Evolutionary conservation across 768 basidiomycete species (phyloP), one percentile per base, ranked within the genome.

Genomic region (Panaeolus papilionaceus): DNA sequence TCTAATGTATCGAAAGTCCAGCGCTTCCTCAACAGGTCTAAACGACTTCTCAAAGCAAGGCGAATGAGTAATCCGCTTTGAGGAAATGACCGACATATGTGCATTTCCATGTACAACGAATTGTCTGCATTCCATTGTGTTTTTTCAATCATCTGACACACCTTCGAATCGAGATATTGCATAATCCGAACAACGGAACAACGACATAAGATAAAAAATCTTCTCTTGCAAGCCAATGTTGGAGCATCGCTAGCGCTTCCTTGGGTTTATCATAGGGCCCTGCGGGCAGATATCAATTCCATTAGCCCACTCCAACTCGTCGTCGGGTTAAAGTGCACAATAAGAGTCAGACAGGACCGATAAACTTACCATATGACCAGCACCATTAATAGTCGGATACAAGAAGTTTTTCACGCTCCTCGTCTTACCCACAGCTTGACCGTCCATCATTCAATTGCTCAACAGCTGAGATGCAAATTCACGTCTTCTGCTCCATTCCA

Each of bases 401-500:
- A 77, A 80, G 65, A 91, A 74, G n/a, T 81, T 80, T 3, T 84
- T 84, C 40, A 81, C 82, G 38, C 78, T 81, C 76, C 88, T 87
- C 51, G 84, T 87, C 73, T 81, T 80, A 4, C 91, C 91, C 0
- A 84, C 91, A 49, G 76, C 76, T 64, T 81, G 71, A 11, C 86
- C 87, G 68, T 86, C 79, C 9, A 92, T 84, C 0, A 72, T 71
- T 90, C 90, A 93, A 10, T 86, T 80, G 54, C 79, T 77, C 73
- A 88, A 76, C 11, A 78, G 72, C 61, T 83, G 74, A 20, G 70
- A 70, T 0, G 71, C 76, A 76, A 88, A 92, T 14, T 75, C 85
- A 5, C 78, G 75, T 61, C 84, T 76, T 2, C 88, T 86, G 28
- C 81, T 84, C 91, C 91, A 92, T 38, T 89, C 83, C 49, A 92